Base-by-base conservation (phyloP, 768 basidiomycete genomes). In the Pholiota conissans region DNA sequence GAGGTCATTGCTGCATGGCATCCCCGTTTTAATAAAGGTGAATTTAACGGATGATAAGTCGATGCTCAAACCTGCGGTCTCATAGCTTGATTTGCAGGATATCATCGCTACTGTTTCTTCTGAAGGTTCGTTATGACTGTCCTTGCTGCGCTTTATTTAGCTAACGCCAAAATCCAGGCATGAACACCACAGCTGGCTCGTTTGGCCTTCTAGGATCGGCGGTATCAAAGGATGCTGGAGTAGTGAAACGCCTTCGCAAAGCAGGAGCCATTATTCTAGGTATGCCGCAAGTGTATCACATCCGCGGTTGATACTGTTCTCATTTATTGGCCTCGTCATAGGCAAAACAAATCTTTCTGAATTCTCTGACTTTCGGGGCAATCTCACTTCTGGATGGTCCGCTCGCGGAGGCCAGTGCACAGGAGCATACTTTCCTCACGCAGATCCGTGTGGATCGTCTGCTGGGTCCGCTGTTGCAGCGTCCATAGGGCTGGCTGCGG, bases 341-440 rank as follows among this genome's bases (percentile, higher is more conserved):
- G 83, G 83, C 1, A 86, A 85, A 63, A 76, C 82, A 8, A 84
- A 83, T 57, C 67, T 84, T 27, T 83, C 82, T 0, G 82, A 84
- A 63, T 83, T 74, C 60, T 78, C 84, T 3, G 74, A 80, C 61
- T 80, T 76, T 55, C 68, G 84, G 35, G 82, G 76, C 3, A 52
- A 56, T 28, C 67, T 72, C 27, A 68, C 81, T 0, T 76, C 74
- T 1, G 84, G 83, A n/a, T 86, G 83, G 82, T 84, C 82, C 16
- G 82, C 80, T 3, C 76, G 83, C 35, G 78, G 77, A 11, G 82
- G 83, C 3, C 84, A 84, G 66, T 70, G 71, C 52, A 79, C 74
- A 3, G 77, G 72, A 55, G 77, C 82, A 8, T 84, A 80, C 62
- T 83, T 74, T 58, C 78, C 81, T 1, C 73, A 74, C 16, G 78